Base-by-base conservation (phyloP, 1,284 basidiomycete species). In the Inonotus hispidus region DNA sequence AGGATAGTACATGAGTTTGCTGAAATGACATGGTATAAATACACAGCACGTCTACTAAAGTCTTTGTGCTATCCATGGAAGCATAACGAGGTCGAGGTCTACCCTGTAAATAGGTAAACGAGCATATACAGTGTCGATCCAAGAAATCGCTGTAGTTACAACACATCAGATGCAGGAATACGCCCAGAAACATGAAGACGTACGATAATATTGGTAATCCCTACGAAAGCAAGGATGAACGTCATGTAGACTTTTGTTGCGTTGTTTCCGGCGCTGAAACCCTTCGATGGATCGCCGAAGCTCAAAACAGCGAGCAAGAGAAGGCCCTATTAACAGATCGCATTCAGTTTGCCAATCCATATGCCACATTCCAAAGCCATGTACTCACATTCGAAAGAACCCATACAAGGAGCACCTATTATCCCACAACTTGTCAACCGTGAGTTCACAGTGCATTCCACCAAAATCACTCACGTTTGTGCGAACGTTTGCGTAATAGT, bases 401-500 rank as follows among this genome's bases (percentile, higher is more conserved):
- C 88, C 94, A 96, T 2, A 84, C 80, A 54, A 98, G 77, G 47
- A 98, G 75, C 23, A 88, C 84, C 79, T 89, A 57, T 35, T 8
- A 16, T 29, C 11, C 16, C 14, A 8, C 27, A 52, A 43, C 21
- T 13, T 10, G 2, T 23, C 21, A 39, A 21, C 27, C 21, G 27
- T 13, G 8, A 19, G 1, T 16, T 55, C 53, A 5, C 25, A 4
- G 46, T 5, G 38, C 21, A 13, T 53, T 16, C 23, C 2, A 53
- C 71, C 13, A 64, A 67, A 25, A 56, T 21, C 5, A 72, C 82
- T 65, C 57, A 95, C 92, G 74, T 95, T 96, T 11, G 94, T 97
- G 62, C 94, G 78, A 66, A 97, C 91, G 71, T 90, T 92, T 0
- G 92, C 91, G 72, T 94, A 95, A 71, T 92, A 92, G 69, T 93